A percentile compares a stretch with the other conserved stretches of the same genome.
These are phyloP conservation scores for Yarrowia hollandica DNA, from an alignment of 805 yeast species.

Conservation along the genomic window DNA sequence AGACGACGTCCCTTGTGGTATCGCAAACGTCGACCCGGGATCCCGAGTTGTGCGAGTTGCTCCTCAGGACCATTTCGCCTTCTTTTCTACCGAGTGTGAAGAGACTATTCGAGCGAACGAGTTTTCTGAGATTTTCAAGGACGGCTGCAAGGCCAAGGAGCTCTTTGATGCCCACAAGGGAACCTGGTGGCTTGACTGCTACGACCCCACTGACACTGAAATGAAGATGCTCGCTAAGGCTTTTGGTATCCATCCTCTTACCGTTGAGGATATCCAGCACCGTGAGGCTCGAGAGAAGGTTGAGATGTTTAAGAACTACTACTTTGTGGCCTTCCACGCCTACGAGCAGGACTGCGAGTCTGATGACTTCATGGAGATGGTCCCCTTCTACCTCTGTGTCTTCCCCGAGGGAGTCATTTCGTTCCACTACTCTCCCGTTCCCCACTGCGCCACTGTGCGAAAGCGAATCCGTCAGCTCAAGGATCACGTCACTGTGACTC, in stretches of 20 bases:
- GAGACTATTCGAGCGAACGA: constrained; percentile 90
- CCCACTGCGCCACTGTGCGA: constrained; percentile 61
- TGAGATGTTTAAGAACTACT: constrained; percentile 83
- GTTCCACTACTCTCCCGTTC: constrained; percentile 60
- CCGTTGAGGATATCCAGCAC: constrained; percentile 95
- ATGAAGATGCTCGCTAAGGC: constrained; percentile 91
- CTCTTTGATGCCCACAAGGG: constrained; percentile 70
- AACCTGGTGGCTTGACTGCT: constrained; percentile 98
- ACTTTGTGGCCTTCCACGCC: constrained; percentile 95
- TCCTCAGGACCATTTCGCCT: constrained; percentile 78
- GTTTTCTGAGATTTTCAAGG: constrained; percentile 65
- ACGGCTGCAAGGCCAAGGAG: constrained; percentile 62
- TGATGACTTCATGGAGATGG: constrained; percentile 74
- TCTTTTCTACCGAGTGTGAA: constrained; percentile 76
- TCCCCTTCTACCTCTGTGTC: constrained; percentile 60
- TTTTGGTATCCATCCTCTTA: constrained; percentile 95
- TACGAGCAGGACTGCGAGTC: constrained; percentile 83
- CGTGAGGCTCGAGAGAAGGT: constrained; percentile 98
- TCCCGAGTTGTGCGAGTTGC: constrained; percentile 1
- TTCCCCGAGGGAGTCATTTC: constrained; percentile 60
- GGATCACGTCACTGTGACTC: constrained; percentile 58
- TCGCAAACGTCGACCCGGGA: not conserved
- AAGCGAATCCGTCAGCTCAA: constrained; percentile 63
- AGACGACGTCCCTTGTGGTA: constrained; percentile 6
- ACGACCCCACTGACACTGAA: constrained; percentile 91